A percentile compares a stretch with the other conserved stretches of the same genome.
phyloP scores from a whole-genome alignment of 306 rosid species.

The Rosa rugosa region DNA sequence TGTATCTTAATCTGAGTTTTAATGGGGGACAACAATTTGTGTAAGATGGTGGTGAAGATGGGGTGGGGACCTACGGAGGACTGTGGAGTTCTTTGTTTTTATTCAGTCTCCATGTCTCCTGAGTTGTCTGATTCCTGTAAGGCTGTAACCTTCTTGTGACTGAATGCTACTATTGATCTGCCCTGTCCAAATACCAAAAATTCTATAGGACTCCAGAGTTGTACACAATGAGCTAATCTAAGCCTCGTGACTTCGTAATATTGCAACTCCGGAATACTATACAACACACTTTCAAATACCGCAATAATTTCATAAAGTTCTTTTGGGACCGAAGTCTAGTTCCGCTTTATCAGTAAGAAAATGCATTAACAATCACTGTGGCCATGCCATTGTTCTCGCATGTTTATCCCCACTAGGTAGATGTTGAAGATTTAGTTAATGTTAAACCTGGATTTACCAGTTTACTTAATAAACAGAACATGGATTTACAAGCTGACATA shows the following conservation, averaged over 20 bases:
- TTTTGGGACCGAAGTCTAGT: conserved; percentile 8
- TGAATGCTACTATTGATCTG: conserved; percentile 30
- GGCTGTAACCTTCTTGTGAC: conserved; percentile 39
- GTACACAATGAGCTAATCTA: background rate
- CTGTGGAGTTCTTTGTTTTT: conserved; percentile 32
- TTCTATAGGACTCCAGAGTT: background rate
- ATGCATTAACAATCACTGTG: conserved; percentile 18
- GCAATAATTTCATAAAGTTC: conserved; percentile 17
- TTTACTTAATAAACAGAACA: background rate
- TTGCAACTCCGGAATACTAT: background rate
- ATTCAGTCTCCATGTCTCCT: conserved; percentile 40
- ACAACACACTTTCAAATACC: background rate
- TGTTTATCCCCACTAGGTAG: background rate
- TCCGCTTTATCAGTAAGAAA: conserved; percentile 1
- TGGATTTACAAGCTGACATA: background rate
- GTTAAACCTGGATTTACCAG: background rate
- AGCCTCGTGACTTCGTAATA: background rate
- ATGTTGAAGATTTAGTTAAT: conserved; percentile 1
- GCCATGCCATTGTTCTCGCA: conserved; percentile 6
- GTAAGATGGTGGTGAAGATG: conserved; percentile 40
- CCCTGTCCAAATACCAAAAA: conserved; percentile 35
- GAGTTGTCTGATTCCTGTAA: conserved; percentile 38
- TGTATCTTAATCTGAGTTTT: conserved; percentile 30
- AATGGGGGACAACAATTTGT: conserved; percentile 35
- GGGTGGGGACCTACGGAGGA: conserved; percentile 34